Evolutionary conservation across 768 basidiomycete genomes (phyloP), one percentile per base, ranked within the genome.

Genomic region (Boletus sp.): DNA sequence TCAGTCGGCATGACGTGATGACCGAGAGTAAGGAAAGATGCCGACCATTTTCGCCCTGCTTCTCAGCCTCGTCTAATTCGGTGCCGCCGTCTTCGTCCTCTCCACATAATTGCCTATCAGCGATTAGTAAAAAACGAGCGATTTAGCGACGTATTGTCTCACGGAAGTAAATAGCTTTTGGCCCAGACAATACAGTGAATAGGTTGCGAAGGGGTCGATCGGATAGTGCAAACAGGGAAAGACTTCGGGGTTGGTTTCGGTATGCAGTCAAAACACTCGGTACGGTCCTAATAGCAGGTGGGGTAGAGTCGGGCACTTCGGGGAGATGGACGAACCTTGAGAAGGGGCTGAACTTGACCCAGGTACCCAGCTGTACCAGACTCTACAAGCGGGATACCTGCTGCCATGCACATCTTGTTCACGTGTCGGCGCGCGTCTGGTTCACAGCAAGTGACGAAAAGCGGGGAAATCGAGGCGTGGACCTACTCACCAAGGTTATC

Each of bases 141-240:
- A 20, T 7, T 20, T 28, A 15, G n/a, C 17, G 6, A 6, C 18
- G 4, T 10, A 11, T 30, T 12, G 12, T 74, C 89, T 68, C 64
- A 92, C 95, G 90, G 87, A 65, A 98, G 83, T 12, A 99, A 85
- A 76, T 98, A 98, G 55, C 86, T 94, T 72, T 98, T 99, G 32
- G 93, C 94, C 97, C 97, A 99, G 3, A 98, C 95, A 48, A 99
- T 98, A 67, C 96, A 99, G 66, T 99, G 97, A 50, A 98, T 97
- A 0, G 97, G 94, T 61, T 96, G 95, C 55, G 90, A 92, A 0
- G 97, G 97, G 0, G 97, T 98, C 3, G 93, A 93, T 39, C 96
- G 87, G 62, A 99, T 98, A 0, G 97, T 98, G 71, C 97, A 99
- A 10, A 98, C 95, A 0, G 97, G 95, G 68, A 93, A 98, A 0